Evolutionary conservation across 352 stramenopile genomes (phyloP).

Genomic region (Phytophthora litchii): DNA sequence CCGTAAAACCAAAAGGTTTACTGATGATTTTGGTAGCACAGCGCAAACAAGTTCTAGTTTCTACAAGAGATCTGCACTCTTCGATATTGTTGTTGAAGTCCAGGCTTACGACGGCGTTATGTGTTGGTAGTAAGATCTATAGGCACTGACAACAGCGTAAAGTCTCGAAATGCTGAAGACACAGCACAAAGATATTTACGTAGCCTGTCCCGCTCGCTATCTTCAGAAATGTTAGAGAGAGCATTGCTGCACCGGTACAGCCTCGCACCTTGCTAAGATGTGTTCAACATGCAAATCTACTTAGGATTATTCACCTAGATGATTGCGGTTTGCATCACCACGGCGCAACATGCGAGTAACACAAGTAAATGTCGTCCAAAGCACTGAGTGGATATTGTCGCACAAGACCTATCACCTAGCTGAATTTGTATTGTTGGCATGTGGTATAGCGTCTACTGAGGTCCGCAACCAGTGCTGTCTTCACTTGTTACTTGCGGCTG

Average conservation of each 20-base stretch:
- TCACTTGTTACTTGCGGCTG: no score
- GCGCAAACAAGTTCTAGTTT: no score
- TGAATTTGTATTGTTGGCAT: no score
- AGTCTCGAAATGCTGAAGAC: background rate
- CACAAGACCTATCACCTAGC: background rate
- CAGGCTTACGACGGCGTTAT: no score
- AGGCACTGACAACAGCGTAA: background rate
- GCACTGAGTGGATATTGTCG: constrained; percentile 5
- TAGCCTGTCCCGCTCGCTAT: constrained; percentile 3
- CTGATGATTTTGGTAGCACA: no score
- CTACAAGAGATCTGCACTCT: no score
- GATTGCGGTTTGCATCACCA: constrained; percentile 1
- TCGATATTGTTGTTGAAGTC: no score
- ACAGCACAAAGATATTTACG: constrained; percentile 11
- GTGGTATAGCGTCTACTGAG: no score
- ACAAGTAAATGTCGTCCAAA: constrained; percentile 1
- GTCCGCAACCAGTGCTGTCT: no score
- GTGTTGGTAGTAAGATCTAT: no score
- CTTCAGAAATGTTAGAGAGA: constrained; percentile 2
- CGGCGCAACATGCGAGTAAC: constrained; percentile 4
- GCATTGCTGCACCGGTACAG: constrained; percentile 25
- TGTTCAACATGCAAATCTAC: constrained; percentile 17
- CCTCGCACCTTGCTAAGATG: constrained; percentile 16
- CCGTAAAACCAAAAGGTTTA: no score
- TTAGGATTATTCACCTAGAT: constrained; percentile 7